phyloP scores from a whole-genome alignment of 805 yeast genomes.

The Ogataea henricii region DNA sequence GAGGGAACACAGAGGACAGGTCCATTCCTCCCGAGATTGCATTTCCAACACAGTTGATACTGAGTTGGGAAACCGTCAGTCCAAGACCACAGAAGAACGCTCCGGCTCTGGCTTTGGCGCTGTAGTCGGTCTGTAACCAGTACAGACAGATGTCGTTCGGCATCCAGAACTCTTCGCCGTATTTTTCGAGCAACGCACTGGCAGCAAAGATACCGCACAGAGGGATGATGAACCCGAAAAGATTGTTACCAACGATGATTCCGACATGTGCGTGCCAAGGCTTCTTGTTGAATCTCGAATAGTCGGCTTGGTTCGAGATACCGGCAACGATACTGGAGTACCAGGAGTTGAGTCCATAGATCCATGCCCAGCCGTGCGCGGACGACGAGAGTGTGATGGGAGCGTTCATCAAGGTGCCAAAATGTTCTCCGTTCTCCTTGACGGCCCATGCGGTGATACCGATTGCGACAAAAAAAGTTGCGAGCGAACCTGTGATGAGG shows the following conservation, averaged over 20 bases:
- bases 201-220: conserved; percentile 48
- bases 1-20: conserved; percentile 47
- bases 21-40: conserved; percentile 55
- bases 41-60: conserved; percentile 41
- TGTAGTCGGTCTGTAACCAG: conserved; percentile 43
- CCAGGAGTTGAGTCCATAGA: conserved; percentile 41
- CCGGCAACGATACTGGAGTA: conserved; percentile 44
- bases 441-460: conserved; percentile 24
- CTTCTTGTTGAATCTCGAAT: conserved; percentile 34
- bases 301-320: conserved; percentile 39
- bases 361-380: conserved; percentile 42
- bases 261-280: conserved; percentile 28
- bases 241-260: conserved; percentile 40
- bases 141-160: conserved; percentile 43
- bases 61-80: conserved; percentile 40
- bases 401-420: conserved; percentile 15
- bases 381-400: conserved; percentile 13
- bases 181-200: conserved; percentile 39
- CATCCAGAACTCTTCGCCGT: conserved; percentile 40
- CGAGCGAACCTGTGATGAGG: conserved; percentile 15
- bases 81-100: conserved; percentile 47
- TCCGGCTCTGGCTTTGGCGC: conserved; percentile 47
- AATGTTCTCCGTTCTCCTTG: conserved; percentile 10
- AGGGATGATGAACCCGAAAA: conserved; percentile 37
- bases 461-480: conserved; percentile 16